Evolutionary conservation across 2,329 filamentous ascomycete species (phyloP), one percentile per base, ranked within the genome.

Genomic region (Epicoccum nigrum): DNA sequence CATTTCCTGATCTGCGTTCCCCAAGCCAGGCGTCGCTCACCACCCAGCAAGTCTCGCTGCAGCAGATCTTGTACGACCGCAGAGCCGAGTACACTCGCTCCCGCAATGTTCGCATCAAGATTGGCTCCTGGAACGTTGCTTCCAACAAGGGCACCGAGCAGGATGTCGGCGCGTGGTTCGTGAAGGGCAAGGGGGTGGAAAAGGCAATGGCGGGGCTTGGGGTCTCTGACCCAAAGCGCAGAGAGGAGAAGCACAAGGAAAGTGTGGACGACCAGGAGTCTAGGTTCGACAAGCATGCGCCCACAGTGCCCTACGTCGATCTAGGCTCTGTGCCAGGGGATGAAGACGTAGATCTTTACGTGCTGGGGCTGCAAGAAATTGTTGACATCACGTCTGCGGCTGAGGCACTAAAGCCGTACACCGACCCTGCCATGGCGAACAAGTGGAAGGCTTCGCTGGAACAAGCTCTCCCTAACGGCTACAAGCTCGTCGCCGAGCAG

Each of bases 91-190:
- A 92, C 71, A 87, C 88, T 20, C 84, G 86, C 30, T 83, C 86
- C 34, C 86, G 86, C 69, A 83, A 83, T 42, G 84, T 96, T 62
- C 87, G 86, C 59, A 83, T 99, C 73, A 97, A 97, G 75, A 82
- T 99, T 43, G 94, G 93, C 33, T 88, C 90, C 0, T 99, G 94
- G 94, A 99, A 99, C 74, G 90, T 96, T 13, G 94, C 92, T 4
- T 86, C 88, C 1, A 86, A 89, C 58, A 85, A 89, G 11, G 91
- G 89, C 19, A 92, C 91, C 0, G 92, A 96, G 72, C 89, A 90
- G 60, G 94, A 97, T 68, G 77, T 99, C 4, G 88, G 85, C 7
- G 85, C 83, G 25, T 99, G 94, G 94, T 97, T 99, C 70, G 82
- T 95, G 7, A 80, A 86, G 9, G 89, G 88, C 13, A 84, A 88